phyloP scores from a whole-genome alignment of 23 red algal species.

The Gracilaria gracilis region DNA sequence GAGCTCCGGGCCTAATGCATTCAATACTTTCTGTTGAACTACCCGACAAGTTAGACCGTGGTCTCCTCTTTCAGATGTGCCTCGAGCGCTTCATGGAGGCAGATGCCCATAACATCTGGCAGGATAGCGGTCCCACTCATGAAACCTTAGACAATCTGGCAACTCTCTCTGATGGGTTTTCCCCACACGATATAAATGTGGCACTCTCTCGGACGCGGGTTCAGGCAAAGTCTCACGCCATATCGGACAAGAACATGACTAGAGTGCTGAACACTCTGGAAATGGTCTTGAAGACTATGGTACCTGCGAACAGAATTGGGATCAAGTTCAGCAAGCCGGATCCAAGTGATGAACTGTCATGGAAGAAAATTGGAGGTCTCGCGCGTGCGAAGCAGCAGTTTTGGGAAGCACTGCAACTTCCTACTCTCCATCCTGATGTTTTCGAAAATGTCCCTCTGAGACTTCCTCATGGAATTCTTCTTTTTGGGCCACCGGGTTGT shows the following conservation, averaged over 20 bases:
- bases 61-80: not conserved
- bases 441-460: constrained; percentile 85
- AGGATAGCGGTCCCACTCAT: not conserved
- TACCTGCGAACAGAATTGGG: constrained; percentile 51
- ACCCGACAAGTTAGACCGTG: constrained; percentile 7
- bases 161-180: constrained; percentile 22
- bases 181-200: constrained; percentile 34
- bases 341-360: constrained; percentile 61
- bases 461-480: constrained; percentile 90
- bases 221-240: not conserved
- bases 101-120: not conserved
- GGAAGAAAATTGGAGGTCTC: constrained; percentile 85
- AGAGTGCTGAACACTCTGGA: not conserved
- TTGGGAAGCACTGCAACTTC: constrained; percentile 92
- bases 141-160: not conserved
- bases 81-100: not conserved
- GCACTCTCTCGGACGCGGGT: constrained; percentile 22
- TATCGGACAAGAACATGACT: not conserved
- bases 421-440: constrained; percentile 82
- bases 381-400: constrained; percentile 87
- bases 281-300: constrained; percentile 24
- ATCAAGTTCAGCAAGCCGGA: constrained; percentile 29
- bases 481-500: constrained; percentile 91
- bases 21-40: not conserved
- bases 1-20: constrained; percentile 31